Base-by-base conservation (phyloP, 805 yeast species). In the Yamadazyma akitaensis region DNA sequence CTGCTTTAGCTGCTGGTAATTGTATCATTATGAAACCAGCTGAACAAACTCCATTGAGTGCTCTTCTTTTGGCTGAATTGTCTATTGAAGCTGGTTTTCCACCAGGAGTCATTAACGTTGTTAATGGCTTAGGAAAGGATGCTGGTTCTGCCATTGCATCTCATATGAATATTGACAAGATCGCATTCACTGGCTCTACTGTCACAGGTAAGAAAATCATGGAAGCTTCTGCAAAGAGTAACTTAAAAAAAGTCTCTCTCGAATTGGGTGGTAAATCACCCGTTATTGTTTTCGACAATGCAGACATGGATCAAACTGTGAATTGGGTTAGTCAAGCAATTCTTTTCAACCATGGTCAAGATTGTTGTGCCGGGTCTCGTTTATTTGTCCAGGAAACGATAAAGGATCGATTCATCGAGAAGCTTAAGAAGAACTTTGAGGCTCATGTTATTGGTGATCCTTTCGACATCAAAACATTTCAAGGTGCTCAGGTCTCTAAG, bases 21-120 rank as follows among this genome's bases (percentile, higher is more conserved):
- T 64, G 73, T 47, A 65, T 74, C 35, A 72, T 76, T 24, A 67
- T 75, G 62, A 76, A 76, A 53, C 64, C 76, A 14, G 74, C 79
- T 10, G 80, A 76, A 48, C 70, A 72, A 47, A 76, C 81, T 17
- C 81, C 81, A 38, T 59, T 76, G 49, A 69, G 77, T 4, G 70
- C 75, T 11, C 62, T 76, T 42, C 32, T 49, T 12, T 44, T 44
- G 32, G 82, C 87, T 51, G 74, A 75, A 52, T 78, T 84, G 59
- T 71, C 83, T 59, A 75, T 79, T 64, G 82, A 87, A 68, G 92
- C 95, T 48, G 96, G 96, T 52, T 76, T 88, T 65, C 81, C 81
- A 31, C 67, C 76, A 7, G 81, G 81, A 54, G 80, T 76, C 17
- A 65, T 75, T 49, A 74, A 75, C 54, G 68, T 75, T 17, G 56